Evolutionary conservation across 2,329 filamentous ascomycete species (phyloP).

Genomic region (Colletotrichum salicis): DNA sequence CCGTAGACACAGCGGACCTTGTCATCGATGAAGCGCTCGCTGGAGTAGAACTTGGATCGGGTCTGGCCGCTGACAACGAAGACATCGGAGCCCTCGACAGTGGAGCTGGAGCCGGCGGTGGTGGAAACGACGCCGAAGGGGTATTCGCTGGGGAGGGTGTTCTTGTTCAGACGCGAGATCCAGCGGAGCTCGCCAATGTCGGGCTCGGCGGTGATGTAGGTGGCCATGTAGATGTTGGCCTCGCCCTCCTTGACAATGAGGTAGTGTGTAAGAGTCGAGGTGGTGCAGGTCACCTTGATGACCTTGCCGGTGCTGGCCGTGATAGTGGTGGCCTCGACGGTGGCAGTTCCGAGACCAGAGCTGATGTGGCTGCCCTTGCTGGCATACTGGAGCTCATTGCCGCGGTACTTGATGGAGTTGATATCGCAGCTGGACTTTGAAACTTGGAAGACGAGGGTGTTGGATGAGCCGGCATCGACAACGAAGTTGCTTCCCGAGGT

Average conservation of each 20-base stretch:
- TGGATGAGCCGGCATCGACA: slow-evolving; percentile 59
- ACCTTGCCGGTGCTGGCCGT: slow-evolving; percentile 50
- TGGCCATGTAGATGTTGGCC: slow-evolving; percentile 69
- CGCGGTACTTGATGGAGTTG: slow-evolving; percentile 69
- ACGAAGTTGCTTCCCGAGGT: slow-evolving; percentile 53
- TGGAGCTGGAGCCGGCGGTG: slow-evolving; percentile 60
- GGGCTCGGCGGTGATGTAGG: slow-evolving; percentile 68
- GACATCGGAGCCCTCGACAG: slow-evolving; percentile 68
- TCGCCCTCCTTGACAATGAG: slow-evolving; percentile 70
- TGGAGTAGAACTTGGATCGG: slow-evolving; percentile 76
- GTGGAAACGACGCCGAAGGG: slow-evolving; percentile 66
- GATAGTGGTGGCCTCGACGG: slow-evolving; percentile 60
- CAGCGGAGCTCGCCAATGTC: slow-evolving; percentile 70
- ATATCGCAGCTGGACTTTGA: slow-evolving; percentile 69
- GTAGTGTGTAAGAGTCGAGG: slow-evolving; percentile 72
- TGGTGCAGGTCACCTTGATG: slow-evolving; percentile 70
- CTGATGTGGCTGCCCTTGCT: slow-evolving; percentile 64
- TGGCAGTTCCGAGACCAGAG: slow-evolving; percentile 68
- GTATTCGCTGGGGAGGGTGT: slow-evolving; percentile 61
- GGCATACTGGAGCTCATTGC: slow-evolving; percentile 67
- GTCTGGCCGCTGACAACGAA: slow-evolving; percentile 71
- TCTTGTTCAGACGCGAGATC: slow-evolving; percentile 68
- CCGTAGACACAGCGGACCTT: slow-evolving; percentile 70
- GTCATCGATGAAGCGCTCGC: slow-evolving; percentile 76
- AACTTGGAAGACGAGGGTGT: slow-evolving; percentile 62